A percentile compares a stretch with the other conserved stretches of the same genome.
phyloP scores from a whole-genome alignment of 257 asterid species.

The Lavandula angustifolia region DNA sequence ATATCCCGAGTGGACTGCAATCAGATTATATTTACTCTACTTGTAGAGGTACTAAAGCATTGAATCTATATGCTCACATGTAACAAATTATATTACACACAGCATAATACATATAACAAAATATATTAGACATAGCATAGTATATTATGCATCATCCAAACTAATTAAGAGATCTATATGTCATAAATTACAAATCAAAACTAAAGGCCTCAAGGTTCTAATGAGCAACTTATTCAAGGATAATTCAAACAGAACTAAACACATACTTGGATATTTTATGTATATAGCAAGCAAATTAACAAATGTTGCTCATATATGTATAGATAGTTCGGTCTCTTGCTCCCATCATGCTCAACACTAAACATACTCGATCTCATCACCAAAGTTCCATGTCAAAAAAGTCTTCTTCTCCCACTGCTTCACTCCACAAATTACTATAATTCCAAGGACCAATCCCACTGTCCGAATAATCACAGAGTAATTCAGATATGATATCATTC shows the following conservation, averaged over 20 bases:
- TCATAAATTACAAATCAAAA: too few species aligned
- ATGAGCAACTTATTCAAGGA: conserved; percentile 11
- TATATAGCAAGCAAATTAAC: neutral
- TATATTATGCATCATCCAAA: too few species aligned
- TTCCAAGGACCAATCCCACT: neutral
- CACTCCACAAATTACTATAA: neutral
- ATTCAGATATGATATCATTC: neutral
- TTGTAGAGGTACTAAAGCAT: too few species aligned
- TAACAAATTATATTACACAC: too few species aligned
- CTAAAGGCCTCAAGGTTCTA: too few species aligned
- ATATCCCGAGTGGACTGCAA: too few species aligned
- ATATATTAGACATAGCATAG: too few species aligned
- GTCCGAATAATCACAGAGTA: neutral
- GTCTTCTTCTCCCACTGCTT: conserved; percentile 23
- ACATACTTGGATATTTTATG: neutral
- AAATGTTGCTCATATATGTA: neutral
- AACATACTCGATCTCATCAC: neutral
- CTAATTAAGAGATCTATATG: too few species aligned
- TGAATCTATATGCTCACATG: too few species aligned
- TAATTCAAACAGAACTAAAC: neutral
- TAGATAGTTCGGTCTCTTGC: too few species aligned
- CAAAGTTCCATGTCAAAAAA: conserved; percentile 3
- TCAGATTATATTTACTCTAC: too few species aligned
- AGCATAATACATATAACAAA: too few species aligned
- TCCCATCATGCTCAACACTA: neutral